phyloP scores from a whole-genome alignment of 257 asterid species.

The Scutellaria barbata region DNA sequence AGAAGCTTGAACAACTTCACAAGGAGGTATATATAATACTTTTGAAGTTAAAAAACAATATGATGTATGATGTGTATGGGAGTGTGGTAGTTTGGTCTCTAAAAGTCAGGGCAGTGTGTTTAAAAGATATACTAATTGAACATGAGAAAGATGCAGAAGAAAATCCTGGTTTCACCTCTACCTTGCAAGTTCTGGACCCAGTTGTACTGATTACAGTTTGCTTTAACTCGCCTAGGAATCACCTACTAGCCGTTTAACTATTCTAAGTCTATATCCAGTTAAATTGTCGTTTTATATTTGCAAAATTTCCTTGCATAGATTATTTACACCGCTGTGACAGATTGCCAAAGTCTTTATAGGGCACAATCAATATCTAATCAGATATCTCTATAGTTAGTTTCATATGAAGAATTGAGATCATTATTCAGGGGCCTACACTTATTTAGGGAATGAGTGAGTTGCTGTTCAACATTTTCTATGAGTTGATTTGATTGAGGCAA shows the following conservation, averaged over 20 bases:
- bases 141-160: slow-evolving; percentile 8
- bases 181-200: not conserved
- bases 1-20: slow-evolving; percentile 72
- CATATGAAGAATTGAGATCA: not conserved
- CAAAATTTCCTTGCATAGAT: not conserved
- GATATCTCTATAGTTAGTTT: not conserved
- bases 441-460: not conserved
- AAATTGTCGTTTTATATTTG: not conserved
- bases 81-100: slow-evolving; percentile 17
- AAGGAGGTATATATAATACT: slow-evolving; percentile 54
- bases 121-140: not conserved
- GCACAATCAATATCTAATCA: not conserved
- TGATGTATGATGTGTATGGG: slow-evolving; percentile 27
- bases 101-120: slow-evolving; percentile 15
- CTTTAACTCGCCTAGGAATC: slow-evolving; percentile 2
- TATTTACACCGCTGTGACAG: slow-evolving; percentile 3
- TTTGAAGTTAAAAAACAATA: slow-evolving; percentile 2
- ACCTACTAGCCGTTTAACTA: not conserved
- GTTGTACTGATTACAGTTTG: slow-evolving; percentile 15
- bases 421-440: not conserved
- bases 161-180: not conserved
- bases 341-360: not conserved
- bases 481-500: not conserved
- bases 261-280: slow-evolving; percentile 9
- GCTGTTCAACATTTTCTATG: not conserved